These are phyloP conservation scores for Orbilia blumenaviensis DNA, from an alignment of 2,329 filamentous ascomycete species.

Conservation along the genomic window DNA sequence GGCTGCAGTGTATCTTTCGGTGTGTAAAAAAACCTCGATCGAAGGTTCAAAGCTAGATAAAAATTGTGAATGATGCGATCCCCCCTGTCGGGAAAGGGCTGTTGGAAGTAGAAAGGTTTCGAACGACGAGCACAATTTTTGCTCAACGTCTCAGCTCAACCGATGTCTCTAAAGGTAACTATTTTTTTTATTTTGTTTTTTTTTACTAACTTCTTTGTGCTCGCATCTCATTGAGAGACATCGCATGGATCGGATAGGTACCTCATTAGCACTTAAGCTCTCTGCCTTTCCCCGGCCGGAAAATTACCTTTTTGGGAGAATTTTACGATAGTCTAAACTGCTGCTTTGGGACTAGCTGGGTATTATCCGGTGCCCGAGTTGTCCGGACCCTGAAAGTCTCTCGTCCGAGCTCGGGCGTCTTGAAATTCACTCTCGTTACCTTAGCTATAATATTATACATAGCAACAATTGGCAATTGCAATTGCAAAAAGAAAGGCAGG, in stretches of 20 bases:
- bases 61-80: constrained; percentile 45
- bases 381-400: constrained; percentile 48
- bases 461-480: neutral
- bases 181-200: constrained; percentile 1
- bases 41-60: constrained; percentile 10
- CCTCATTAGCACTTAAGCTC: neutral
- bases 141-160: constrained; percentile 8
- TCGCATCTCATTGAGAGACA: neutral
- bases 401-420: constrained; percentile 52
- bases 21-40: neutral
- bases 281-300: neutral
- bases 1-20: too few relatives aligned
- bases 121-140: constrained; percentile 25
- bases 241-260: constrained; percentile 14
- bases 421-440: neutral
- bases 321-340: neutral
- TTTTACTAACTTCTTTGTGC: neutral
- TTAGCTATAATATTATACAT: neutral
- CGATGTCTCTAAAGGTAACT: neutral
- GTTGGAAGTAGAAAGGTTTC: constrained; percentile 1
- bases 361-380: constrained; percentile 38
- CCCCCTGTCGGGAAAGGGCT: constrained; percentile 23
- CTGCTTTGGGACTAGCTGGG: constrained; percentile 14
- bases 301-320: constrained; percentile 1
- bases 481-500: constrained; percentile 15